Conservation (phyloP, 306 rosid species). For the Pyrus communis region DNA sequence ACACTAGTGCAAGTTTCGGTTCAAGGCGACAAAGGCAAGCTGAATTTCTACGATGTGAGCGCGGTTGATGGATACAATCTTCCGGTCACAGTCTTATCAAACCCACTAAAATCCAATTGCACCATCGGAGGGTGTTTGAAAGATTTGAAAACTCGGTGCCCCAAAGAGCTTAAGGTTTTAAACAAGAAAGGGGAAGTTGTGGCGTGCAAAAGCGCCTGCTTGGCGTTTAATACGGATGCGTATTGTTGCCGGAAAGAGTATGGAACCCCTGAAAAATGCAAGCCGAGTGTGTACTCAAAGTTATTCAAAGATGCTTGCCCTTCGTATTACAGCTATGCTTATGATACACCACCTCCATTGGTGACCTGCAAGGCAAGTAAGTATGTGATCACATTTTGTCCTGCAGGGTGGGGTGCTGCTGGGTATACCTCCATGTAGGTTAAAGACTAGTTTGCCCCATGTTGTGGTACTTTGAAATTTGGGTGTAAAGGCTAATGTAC, state of each 20-base stretch:
- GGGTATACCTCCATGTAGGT: conserved; percentile 9
- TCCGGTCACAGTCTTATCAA: conserved; percentile 43
- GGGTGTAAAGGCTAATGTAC: no score
- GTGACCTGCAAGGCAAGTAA: conserved; percentile 49
- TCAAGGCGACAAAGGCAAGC: conserved; percentile 47
- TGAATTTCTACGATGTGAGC: conserved; percentile 72
- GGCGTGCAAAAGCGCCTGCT: conserved; percentile 84
- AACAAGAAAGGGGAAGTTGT: conserved; percentile 44
- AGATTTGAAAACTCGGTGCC: conserved; percentile 50
- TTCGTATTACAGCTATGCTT: conserved; percentile 66
- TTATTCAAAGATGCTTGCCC: conserved; percentile 81
- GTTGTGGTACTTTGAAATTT: not conserved
- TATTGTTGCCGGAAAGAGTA: conserved; percentile 69
- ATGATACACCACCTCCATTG: conserved; percentile 61
- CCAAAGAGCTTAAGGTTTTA: conserved; percentile 47
- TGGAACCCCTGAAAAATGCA: conserved; percentile 59
- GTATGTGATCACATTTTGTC: conserved; percentile 63
- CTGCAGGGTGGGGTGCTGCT: conserved; percentile 46
- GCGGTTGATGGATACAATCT: conserved; percentile 80
- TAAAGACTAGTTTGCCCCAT: not conserved
- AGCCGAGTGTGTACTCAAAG: conserved; percentile 60
- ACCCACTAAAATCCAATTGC: conserved; percentile 30
- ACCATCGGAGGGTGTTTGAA: conserved; percentile 49
- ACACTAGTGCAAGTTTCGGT: conserved; percentile 63
- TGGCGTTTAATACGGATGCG: conserved; percentile 59